Conservation (phyloP, 2,329 filamentous ascomycete species). For the Hymenoscyphus scutula region DNA sequence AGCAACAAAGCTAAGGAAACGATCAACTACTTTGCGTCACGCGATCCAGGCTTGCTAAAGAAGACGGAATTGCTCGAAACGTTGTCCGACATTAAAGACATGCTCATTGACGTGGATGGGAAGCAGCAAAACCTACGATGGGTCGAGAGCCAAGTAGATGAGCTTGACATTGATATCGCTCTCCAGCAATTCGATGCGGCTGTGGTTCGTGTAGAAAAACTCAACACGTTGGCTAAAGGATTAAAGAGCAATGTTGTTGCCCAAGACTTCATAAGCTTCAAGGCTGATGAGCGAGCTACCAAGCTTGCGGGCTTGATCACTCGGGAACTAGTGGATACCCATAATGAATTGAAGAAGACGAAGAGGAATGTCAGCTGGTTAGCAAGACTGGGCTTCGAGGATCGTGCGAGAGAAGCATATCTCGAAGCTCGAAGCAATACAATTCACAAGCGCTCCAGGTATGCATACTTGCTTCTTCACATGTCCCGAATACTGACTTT, state of each 20-base stretch:
- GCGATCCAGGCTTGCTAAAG: constrained; percentile 72
- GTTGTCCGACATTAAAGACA: constrained; percentile 75
- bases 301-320: constrained; percentile 75
- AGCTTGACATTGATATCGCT: constrained; percentile 93
- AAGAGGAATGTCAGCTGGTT: constrained; percentile 83
- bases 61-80: constrained; percentile 79
- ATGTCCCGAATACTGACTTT: constrained; percentile 13
- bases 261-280: constrained; percentile 88
- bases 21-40: constrained; percentile 79
- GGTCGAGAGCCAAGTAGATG: constrained; percentile 94
- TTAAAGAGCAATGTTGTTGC: constrained; percentile 84
- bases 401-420: constrained; percentile 83
- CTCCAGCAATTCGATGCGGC: constrained; percentile 85
- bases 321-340: constrained; percentile 73
- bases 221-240: constrained; percentile 74
- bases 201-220: constrained; percentile 78
- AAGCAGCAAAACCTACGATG: constrained; percentile 94
- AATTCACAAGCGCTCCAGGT: constrained; percentile 82
- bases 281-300: constrained; percentile 80
- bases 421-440: constrained; percentile 73
- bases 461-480: constrained; percentile 32
- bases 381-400: constrained; percentile 82
- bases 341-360: constrained; percentile 73
- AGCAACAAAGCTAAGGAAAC: constrained; percentile 81
- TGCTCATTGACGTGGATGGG: constrained; percentile 93